Evolutionary conservation across 1,139 yeast genomes (phyloP).

Genomic region (Arxiozyma slooffiae): DNA sequence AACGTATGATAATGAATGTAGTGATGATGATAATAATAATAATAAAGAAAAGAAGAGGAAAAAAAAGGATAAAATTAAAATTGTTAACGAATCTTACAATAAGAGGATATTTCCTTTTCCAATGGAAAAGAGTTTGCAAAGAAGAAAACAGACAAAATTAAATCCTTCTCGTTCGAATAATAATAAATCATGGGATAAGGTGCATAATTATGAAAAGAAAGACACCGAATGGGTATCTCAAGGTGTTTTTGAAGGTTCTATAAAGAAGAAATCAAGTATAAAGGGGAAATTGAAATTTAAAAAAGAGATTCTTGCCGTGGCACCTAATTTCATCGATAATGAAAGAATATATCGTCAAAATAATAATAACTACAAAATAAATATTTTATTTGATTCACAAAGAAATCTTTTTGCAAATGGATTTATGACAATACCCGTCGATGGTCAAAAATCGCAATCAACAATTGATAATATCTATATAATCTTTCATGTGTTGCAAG

Average conservation of each 20-base stretch:
- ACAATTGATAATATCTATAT: no score
- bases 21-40: not conserved
- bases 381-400: conserved; percentile 60
- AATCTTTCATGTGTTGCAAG: no score
- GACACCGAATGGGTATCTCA: conserved; percentile 49
- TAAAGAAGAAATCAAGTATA: conserved; percentile 5
- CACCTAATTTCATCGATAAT: conserved; percentile 47
- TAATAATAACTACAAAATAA: conserved; percentile 51
- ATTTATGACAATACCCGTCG: no score
- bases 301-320: conserved; percentile 52
- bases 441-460: no score
- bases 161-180: not conserved
- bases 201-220: not conserved
- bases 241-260: conserved; percentile 39
- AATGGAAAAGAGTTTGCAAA: not conserved
- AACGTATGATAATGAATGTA: conserved; percentile 30
- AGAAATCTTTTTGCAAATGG: no score
- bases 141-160: not conserved
- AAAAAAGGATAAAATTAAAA: not conserved
- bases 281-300: conserved; percentile 10
- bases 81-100: not conserved
- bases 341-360: conserved; percentile 36
- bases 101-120: not conserved
- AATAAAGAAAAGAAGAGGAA: no score
- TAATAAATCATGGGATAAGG: not conserved